Conservation (phyloP, 1,284 basidiomycete genomes). For the Meira miltonrushii region DNA sequence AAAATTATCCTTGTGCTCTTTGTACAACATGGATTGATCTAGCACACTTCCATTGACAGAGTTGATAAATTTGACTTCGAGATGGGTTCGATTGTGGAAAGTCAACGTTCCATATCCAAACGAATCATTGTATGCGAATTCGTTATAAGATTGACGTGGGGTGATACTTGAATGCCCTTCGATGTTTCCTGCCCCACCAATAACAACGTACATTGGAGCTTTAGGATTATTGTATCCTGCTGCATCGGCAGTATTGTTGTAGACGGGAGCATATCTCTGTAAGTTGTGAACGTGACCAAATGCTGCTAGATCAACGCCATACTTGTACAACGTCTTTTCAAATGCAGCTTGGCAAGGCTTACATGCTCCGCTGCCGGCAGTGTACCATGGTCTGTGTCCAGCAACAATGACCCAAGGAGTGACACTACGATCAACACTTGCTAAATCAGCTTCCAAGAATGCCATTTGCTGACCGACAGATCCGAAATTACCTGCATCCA, state of each 20-base stretch:
- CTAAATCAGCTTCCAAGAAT: slow-evolving; percentile 48
- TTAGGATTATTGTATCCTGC: slow-evolving; percentile 42
- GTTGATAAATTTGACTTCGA: slow-evolving; percentile 1
- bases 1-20: slow-evolving; percentile 5
- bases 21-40: neutral
- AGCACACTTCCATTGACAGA: slow-evolving; percentile 7
- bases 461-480: slow-evolving; percentile 19
- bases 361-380: slow-evolving; percentile 24
- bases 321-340: slow-evolving; percentile 49
- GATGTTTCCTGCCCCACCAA: slow-evolving; percentile 52
- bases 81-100: slow-evolving; percentile 46
- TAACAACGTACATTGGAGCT: slow-evolving; percentile 44
- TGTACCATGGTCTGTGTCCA: slow-evolving; percentile 36
- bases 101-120: slow-evolving; percentile 45
- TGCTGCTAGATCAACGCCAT: slow-evolving; percentile 49
- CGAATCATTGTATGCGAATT: slow-evolving; percentile 36
- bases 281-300: slow-evolving; percentile 54
- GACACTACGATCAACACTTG: slow-evolving; percentile 48
- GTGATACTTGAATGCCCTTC: slow-evolving; percentile 28
- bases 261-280: slow-evolving; percentile 49
- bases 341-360: slow-evolving; percentile 50
- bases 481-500: slow-evolving; percentile 13
- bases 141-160: slow-evolving; percentile 13
- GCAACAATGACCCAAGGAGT: slow-evolving; percentile 54
- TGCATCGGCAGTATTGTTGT: slow-evolving; percentile 35